Conservation (phyloP, 2,329 filamentous ascomycete species). For the Keithomyces neogunnii region DNA sequence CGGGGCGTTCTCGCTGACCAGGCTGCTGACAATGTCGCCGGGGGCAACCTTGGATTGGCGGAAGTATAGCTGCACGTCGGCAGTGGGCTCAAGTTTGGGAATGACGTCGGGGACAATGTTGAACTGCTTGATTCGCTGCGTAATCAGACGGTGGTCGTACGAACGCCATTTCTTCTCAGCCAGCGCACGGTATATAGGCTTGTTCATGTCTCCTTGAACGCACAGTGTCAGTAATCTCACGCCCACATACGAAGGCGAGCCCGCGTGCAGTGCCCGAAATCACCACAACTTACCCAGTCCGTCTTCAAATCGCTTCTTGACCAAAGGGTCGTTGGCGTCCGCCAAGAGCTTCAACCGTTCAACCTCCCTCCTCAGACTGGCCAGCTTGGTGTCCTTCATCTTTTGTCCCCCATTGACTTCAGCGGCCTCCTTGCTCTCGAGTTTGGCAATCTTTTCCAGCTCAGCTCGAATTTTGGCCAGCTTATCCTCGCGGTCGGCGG, state of each 20-base stretch:
- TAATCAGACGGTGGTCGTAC: constrained; percentile 69
- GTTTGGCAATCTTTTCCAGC: constrained; percentile 56
- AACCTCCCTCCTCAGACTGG: constrained; percentile 62
- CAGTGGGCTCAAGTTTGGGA: constrained; percentile 65
- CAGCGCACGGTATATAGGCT: constrained; percentile 89
- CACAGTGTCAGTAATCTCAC: not conserved
- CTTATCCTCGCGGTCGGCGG: constrained; percentile 74
- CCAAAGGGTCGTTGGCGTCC: constrained; percentile 88
- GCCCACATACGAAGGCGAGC: too few relatives aligned
- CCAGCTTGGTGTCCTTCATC: constrained; percentile 58
- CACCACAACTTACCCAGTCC: constrained; percentile 56
- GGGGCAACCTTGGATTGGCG: constrained; percentile 60
- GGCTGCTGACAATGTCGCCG: constrained; percentile 70
- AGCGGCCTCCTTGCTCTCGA: constrained; percentile 51
- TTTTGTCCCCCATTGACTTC: constrained; percentile 52
- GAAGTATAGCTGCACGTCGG: constrained; percentile 79
- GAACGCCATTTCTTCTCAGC: constrained; percentile 81
- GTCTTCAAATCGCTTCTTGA: constrained; percentile 92
- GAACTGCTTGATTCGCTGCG: constrained; percentile 82
- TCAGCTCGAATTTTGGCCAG: constrained; percentile 61
- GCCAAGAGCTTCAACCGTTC: constrained; percentile 79
- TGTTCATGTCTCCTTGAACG: constrained; percentile 76
- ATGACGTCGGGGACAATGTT: constrained; percentile 82
- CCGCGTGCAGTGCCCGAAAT: not conserved
- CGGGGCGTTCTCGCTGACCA: constrained; percentile 63